These are phyloP conservation scores for Prunus yedoensis DNA, from an alignment of 331 rosid genomes.

Conservation along the genomic window DNA sequence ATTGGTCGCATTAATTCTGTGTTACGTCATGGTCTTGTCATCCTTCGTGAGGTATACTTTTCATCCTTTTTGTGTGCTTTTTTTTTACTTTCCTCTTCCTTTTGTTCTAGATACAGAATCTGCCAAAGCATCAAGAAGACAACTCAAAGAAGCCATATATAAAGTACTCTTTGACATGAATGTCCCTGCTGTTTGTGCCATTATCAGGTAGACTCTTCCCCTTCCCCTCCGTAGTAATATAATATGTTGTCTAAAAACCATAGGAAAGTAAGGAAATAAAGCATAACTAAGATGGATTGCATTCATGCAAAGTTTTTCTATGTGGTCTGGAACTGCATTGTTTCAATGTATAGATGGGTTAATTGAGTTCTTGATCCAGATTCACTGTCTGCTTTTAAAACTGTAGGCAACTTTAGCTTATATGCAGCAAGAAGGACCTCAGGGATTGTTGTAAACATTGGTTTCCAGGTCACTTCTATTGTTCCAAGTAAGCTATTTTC, in stretches of 20 bases:
- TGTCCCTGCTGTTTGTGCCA: constrained; percentile 82
- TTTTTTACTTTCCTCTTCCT: neutral
- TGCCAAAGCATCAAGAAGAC: constrained; percentile 69
- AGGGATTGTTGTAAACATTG: constrained; percentile 85
- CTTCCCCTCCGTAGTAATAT: neutral
- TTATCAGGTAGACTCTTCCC: constrained; percentile 53
- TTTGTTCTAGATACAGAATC: constrained; percentile 62
- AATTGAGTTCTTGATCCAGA: neutral
- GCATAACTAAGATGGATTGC: neutral
- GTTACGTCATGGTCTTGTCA: neutral
- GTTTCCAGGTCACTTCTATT: constrained; percentile 76
- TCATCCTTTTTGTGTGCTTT: neutral
- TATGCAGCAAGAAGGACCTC: constrained; percentile 75
- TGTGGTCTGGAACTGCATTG: neutral
- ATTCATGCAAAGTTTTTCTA: neutral
- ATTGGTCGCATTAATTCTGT: neutral
- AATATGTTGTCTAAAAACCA: neutral
- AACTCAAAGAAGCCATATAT: constrained; percentile 68
- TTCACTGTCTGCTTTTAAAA: constrained; percentile 24
- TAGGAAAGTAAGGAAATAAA: neutral
- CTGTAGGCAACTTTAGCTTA: constrained; percentile 75
- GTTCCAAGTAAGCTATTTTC: constrained; percentile 71
- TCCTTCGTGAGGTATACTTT: neutral
- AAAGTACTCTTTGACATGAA: constrained; percentile 69
- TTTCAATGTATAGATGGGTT: neutral